Base-by-base conservation (phyloP, 2,329 filamentous ascomycete species). In the Sporothrix dimorphospora region DNA sequence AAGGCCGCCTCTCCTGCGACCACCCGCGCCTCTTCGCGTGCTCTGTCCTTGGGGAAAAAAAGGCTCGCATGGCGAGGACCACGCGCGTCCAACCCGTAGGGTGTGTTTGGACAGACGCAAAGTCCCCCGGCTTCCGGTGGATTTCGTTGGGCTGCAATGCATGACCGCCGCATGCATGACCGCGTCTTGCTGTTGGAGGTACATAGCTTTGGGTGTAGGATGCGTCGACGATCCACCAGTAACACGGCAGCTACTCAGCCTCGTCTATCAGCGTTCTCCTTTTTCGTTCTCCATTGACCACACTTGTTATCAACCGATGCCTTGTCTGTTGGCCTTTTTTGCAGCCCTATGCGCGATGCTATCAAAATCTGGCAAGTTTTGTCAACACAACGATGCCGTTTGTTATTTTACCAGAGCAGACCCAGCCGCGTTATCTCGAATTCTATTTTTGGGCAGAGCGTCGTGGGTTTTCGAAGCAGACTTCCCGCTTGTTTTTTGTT, bases 261-360 rank as follows among this genome's bases (percentile, higher is more conserved):
- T 67, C 42, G 63, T 34, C 63, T 12, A 19, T 47, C 66, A 53
- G 24, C 24, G 5, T 42, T 68, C 49, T 59, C 3, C 14, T 69
- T 42, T 7, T 45, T n/a, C 19, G 45, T 19, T 21, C 42, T 55
- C 21, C 16, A 42, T 24, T 1, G 11, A 38, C 21, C 38, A n/a
- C 21, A n/a, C n/a, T 59, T 27, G 14, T 12, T 24, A 24, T 47
- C 21, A 16, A 47, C 40, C 45, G 65, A 11, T 67, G 21, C 27
- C 19, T 53, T 55, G 68, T 51, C 55, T 57, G 72, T 73, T 73
- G 69, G 72, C 72, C 69, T 19, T 66, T 45, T 47, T 45, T 65
- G 11, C 63, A 53, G 30, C 51, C 53, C 57, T 21, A 19, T 61
- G 34, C 30, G 57, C 30, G 57, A 42, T 2, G 34, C 3, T 40